Evolutionary conservation across 2,329 filamentous ascomycete genomes (phyloP), one percentile per base, ranked within the genome.

Genomic region (Paraphaeosphaeria sporulosa): DNA sequence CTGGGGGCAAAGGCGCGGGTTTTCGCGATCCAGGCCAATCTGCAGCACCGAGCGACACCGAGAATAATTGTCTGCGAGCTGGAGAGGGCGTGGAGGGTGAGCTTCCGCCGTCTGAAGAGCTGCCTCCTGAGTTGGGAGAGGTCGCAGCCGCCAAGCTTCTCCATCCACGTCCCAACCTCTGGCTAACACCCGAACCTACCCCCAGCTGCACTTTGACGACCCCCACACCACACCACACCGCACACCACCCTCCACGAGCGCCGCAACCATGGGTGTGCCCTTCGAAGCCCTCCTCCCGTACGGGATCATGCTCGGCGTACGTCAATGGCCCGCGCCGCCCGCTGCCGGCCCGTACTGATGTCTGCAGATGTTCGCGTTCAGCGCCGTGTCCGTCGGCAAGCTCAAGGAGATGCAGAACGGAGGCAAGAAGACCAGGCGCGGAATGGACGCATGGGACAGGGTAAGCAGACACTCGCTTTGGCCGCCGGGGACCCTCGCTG

Each of bases 231-330:
- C 30, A 32, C 30, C 30, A 67, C 62, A 64, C 34, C 38, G 49
- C 55, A 58, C 65, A 58, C 59, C 71, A 49, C 55, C 63, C 60
- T 58, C 64, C 63, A 61, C 57, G 62, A 71, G 72, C 58, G 62
- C 68, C 64, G 69, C 72, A 76, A 82, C 65, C 66, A 89, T 89
- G 87, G 86, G 86, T 78, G 85, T 90, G 64, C 87, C 87, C 47
- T 89, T 89, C 76, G 87, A 90, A 80, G 84, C 87, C 66, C 78
- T 89, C 67, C 73, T 89, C 70, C 87, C 87, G 51, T 89, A 89
- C 75, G 87, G 82, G 68, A 85, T 89, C 74, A 87, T 88, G 79
- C 78, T 87, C 57, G 83, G 78, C 74, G 86, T 89, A 84, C 63
- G 85, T 79, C 51, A 58, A 64, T 36, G 47, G 50, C 60, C 49